Conservation (phyloP, 192 early-diverging fungal genomes). For the Coemansia sp. region DNA sequence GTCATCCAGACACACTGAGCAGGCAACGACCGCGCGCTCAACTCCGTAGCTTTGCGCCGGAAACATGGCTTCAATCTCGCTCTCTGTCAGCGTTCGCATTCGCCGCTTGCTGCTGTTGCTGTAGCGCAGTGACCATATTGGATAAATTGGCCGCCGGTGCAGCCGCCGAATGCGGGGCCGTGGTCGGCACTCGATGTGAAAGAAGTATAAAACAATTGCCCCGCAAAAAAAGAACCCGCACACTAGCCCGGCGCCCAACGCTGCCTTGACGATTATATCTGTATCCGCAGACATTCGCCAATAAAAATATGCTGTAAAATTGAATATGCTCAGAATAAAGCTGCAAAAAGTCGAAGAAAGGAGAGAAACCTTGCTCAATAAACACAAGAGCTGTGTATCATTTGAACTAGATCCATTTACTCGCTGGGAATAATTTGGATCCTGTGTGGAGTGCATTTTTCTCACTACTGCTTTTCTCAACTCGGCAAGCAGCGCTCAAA, state of each 20-base stretch:
- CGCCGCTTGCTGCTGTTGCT: not conserved
- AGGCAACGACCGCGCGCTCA: not conserved
- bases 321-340: too few species aligned
- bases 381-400: too few species aligned
- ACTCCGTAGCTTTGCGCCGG: not conserved
- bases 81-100: not conserved
- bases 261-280: constrained; percentile 23
- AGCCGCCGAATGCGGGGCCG: constrained; percentile 7
- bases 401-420: too few species aligned
- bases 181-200: constrained; percentile 17
- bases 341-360: too few species aligned
- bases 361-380: too few species aligned
- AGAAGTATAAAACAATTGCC: constrained; percentile 22
- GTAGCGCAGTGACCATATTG: constrained; percentile 1
- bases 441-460: not conserved
- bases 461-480: not conserved
- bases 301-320: not conserved
- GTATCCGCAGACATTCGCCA: constrained; percentile 4
- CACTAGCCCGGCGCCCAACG: constrained; percentile 20
- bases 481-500: too few species aligned
- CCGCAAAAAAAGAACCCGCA: constrained; percentile 14
- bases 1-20: constrained; percentile 20
- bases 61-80: constrained; percentile 18
- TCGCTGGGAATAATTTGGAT: not conserved
- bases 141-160: not conserved